Evolutionary conservation across 1,284 basidiomycete species (phyloP).

Genomic region (Leccinum subrobustum): DNA sequence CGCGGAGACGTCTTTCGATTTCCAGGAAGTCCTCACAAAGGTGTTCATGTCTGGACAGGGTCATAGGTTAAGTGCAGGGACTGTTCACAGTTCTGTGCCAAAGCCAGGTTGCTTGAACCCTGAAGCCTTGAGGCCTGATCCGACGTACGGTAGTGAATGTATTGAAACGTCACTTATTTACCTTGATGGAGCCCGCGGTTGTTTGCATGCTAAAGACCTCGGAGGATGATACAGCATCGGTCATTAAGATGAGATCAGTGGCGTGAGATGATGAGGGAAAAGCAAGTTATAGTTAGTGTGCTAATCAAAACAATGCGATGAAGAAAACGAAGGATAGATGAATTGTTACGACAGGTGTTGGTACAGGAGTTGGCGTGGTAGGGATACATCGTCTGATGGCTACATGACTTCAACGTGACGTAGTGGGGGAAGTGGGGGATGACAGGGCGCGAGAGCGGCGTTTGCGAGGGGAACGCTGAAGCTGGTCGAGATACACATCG

Average conservation of each 20-base stretch:
- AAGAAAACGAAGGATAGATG: conserved; percentile 5
- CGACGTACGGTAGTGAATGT: neutral
- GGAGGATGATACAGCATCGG: conserved; percentile 9
- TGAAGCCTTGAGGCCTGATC: conserved; percentile 3
- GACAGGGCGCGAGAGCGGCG: conserved; percentile 21
- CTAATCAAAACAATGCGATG: conserved; percentile 18
- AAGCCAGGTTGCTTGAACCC: neutral
- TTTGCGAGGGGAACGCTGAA: conserved; percentile 42
- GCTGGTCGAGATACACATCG: conserved; percentile 51
- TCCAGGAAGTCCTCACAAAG: conserved; percentile 9
- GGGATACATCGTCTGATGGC: conserved; percentile 16
- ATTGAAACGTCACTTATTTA: neutral
- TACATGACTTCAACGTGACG: conserved; percentile 21
- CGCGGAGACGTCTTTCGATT: conserved; percentile 11
- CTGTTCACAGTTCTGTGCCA: neutral
- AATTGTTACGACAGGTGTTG: conserved; percentile 9
- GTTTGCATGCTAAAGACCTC: conserved; percentile 2
- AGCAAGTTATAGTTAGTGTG: conserved; percentile 2
- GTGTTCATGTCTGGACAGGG: neutral
- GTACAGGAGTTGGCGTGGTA: conserved; percentile 16
- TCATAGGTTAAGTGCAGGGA: neutral
- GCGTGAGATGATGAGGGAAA: conserved; percentile 1
- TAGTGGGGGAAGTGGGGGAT: conserved; percentile 26
- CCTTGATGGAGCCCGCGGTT: neutral
- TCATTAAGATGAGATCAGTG: conserved; percentile 9